Percentiles rank a stretch among this genome's conserved stretches.
phyloP scores from a whole-genome alignment of 2,329 filamentous ascomycete genomes.

The Didymella keratinophila region DNA sequence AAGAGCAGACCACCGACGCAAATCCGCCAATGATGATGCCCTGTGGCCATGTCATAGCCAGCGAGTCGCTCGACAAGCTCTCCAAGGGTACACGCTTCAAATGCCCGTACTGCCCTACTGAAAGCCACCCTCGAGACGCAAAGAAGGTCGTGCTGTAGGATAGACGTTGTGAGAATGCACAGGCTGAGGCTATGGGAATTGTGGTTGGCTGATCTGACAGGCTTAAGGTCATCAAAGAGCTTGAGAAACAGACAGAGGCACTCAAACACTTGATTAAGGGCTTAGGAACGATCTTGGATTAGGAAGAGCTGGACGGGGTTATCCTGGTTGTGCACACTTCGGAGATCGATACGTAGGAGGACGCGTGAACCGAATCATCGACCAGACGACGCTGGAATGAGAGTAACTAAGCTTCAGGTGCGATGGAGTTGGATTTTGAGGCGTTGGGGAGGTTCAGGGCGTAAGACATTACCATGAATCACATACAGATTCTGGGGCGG shows the following conservation, averaged over 20 bases:
- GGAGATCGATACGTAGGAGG: background rate
- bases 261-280: background rate
- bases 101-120: conserved; percentile 92
- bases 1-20: conserved; percentile 90
- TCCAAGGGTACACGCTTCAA: conserved; percentile 85
- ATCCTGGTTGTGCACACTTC: background rate
- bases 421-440: background rate
- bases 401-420: background rate
- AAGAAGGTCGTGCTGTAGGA: conserved; percentile 46
- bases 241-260: background rate
- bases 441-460: background rate
- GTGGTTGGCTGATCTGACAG: background rate
- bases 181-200: background rate
- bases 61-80: conserved; percentile 80
- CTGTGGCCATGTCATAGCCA: conserved; percentile 92
- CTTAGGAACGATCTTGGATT: background rate
- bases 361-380: no score
- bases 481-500: background rate
- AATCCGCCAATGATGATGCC: conserved; percentile 98
- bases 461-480: background rate
- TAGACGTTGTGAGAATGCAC: background rate
- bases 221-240: background rate
- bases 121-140: conserved; percentile 80
- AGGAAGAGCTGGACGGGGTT: background rate
- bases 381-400: background rate